Conservation (phyloP, 2,329 filamentous ascomycete genomes). For the Chrysosporium keratinophilum region DNA sequence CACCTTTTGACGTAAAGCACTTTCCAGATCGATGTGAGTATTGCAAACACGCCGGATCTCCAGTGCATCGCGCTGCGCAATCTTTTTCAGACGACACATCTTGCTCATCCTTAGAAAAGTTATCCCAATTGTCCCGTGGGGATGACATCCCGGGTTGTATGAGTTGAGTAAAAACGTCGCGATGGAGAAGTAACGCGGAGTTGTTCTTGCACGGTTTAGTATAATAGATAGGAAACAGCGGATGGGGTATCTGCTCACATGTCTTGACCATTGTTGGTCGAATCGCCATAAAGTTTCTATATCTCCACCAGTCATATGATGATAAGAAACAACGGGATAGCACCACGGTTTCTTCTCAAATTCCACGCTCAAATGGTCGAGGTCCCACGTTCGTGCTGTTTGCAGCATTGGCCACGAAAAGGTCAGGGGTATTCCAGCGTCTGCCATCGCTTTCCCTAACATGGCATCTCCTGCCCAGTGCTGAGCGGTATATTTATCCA, state of each 20-base stretch:
- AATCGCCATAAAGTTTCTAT: slow-evolving; percentile 38
- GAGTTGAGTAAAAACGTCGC: slow-evolving; percentile 13
- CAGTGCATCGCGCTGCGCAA: slow-evolving; percentile 3
- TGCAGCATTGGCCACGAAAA: slow-evolving; percentile 42
- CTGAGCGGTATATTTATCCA: slow-evolving; percentile 38
- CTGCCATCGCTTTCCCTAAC: slow-evolving; percentile 38
- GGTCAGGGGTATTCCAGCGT: slow-evolving; percentile 38
- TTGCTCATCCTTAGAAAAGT: slow-evolving; percentile 8
- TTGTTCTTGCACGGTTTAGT: slow-evolving; percentile 4
- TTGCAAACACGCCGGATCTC: slow-evolving; percentile 11
- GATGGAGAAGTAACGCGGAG: slow-evolving; percentile 5
- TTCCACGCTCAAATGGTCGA: slow-evolving; percentile 34
- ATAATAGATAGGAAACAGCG: not conserved
- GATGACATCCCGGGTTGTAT: slow-evolving; percentile 5
- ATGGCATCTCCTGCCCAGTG: slow-evolving; percentile 45
- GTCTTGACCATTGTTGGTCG: slow-evolving; percentile 34
- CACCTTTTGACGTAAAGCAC: slow-evolving; percentile 12
- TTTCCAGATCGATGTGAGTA: slow-evolving; percentile 10
- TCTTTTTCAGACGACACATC: slow-evolving; percentile 1
- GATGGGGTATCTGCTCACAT: not conserved
- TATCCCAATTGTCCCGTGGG: slow-evolving; percentile 12
- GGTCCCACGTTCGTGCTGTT: slow-evolving; percentile 35
- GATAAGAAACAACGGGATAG: slow-evolving; percentile 41
- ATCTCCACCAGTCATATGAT: slow-evolving; percentile 38
- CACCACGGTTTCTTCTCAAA: slow-evolving; percentile 40